A percentile compares a stretch with the other conserved stretches of the same genome.
These are phyloP conservation scores for Penicillium parvum DNA, from an alignment of 495 filamentous ascomycete species.

Conservation along the genomic window DNA sequence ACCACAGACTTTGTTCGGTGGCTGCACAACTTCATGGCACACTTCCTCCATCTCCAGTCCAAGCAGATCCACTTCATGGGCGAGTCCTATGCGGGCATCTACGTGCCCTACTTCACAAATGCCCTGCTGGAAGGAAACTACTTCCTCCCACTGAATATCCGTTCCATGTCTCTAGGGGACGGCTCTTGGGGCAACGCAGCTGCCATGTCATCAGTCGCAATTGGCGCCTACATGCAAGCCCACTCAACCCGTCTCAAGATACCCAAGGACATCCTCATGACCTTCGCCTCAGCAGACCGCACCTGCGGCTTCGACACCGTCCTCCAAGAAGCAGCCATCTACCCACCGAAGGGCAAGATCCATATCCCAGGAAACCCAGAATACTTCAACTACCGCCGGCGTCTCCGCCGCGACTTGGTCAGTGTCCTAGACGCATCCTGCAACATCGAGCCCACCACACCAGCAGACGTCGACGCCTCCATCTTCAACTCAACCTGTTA, in stretches of 20 bases:
- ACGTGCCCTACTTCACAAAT: constrained; percentile 39
- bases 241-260: constrained; percentile 20
- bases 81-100: constrained; percentile 41
- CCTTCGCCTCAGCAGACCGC: constrained; percentile 27
- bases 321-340: constrained; percentile 24
- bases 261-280: constrained; percentile 22
- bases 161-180: constrained; percentile 34
- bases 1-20: constrained; percentile 33
- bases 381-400: constrained; percentile 26
- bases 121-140: constrained; percentile 29
- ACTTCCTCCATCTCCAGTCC: constrained; percentile 29
- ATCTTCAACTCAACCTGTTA: constrained; percentile 37
- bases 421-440: constrained; percentile 19
- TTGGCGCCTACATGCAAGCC: constrained; percentile 24
- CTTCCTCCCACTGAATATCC: constrained; percentile 27
- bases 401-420: constrained; percentile 11
- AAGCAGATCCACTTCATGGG: constrained; percentile 40
- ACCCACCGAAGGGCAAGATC: constrained; percentile 30
- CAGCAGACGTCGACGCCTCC: constrained; percentile 23
- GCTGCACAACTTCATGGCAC: constrained; percentile 33
- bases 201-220: constrained; percentile 27
- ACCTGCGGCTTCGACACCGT: constrained; percentile 33
- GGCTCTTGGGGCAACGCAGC: constrained; percentile 33
- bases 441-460: constrained; percentile 17
- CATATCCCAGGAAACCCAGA: constrained; percentile 36